Base-by-base conservation (phyloP, 495 filamentous ascomycete species). In the Thozetella sp. region DNA sequence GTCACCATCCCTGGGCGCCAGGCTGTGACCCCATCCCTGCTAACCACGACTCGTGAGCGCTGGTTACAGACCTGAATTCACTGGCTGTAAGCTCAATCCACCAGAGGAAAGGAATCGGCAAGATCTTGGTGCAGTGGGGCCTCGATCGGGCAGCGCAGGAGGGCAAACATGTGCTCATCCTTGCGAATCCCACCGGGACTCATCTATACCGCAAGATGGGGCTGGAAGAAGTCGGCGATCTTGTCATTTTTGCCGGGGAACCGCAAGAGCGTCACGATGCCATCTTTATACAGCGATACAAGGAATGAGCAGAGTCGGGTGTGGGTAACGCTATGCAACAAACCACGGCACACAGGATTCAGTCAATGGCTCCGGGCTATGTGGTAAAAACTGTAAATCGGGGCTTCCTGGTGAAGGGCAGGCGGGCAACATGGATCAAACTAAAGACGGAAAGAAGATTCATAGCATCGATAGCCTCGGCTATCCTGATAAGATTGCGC, bases 81-180 rank as follows among this genome's bases (percentile, higher is more conserved):
- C 43, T 72, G 1, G 56, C 56, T 0, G 59, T 72, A 2, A 64
- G 70, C 27, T 63, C 67, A 1, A n/a, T 27, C 0, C 59, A 68
- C 10, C 51, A 72, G 2, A 57, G 69, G 2, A 59, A 65, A 11
- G 69, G 69, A 2, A 54, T 70, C 9, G 69, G 69, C n/a, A 61
- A 40, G 37, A 64, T 57, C 56, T 56, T 72, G 2, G n/a, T 70
- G 2, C 56, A 57, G 0, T 58, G 64, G 43, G 69, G 69, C 0
- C 17, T 72, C 11, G 61, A 66, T 4, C 37, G 52, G 0, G 68
- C 64, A 0, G 55, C 51, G 20, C 34, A 55, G 46, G 62, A 56
- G 1, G 57, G 57, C 1, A 55, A 30, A 24, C 52, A 63, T 17
- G 63, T 40, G 1, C 68, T 56, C 22, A 24, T 71, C 2, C 23